Evolutionary conservation across 1,139 yeast genomes (phyloP), one percentile per base, ranked within the genome.

Genomic region (Suhomyces choctaworum): DNA sequence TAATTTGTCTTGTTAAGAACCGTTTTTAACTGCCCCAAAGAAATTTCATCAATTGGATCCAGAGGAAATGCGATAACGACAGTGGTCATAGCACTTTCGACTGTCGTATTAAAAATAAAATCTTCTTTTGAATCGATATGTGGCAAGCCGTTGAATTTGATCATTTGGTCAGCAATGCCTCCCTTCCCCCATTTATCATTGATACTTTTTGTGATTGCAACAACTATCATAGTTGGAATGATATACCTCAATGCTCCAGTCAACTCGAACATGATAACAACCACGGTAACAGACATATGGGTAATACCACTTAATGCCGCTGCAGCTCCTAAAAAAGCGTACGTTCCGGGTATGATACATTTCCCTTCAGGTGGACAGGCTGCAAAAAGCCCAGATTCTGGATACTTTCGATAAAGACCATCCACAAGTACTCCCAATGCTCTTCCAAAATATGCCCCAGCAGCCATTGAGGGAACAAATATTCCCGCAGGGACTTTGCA

Each of bases 301-400:
- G 98, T 92, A 14, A 89, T 88, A 4, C 98, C 98, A 56, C 95
- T 82, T 31, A 94, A 69, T 0, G 96, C 89, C 2, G 97, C 94
- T 1, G 95, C 97, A 0, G 98, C 97, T 2, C 98, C 99, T n/a
- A 94, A 73, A 41, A 94, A 82, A 0, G 98, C 96, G 59, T 90
- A 92, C 0, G 95, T 88, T 0, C 97, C 97, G 0, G 97, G 95
- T 2, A 90, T 86, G 15, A 90, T 77, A 51, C 95, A 87, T 22
- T 62, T 66, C 0, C 62, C 71, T 7, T 48, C 57, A 4, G 42
- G 47, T 1, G 67, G 55, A 42, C 80, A 79, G 36, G 76, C 65
- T 23, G 72, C 41, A 50, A 85, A 85, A 4, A 76, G 39, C 4
- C 52, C 37, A 2, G 74, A 60, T 8, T 66, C 61, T 0, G 74